A percentile compares a stretch with the other conserved stretches of the same genome.
Conservation (phyloP, 78 protist species). For the Pigoraptor vietnamica region DNA sequence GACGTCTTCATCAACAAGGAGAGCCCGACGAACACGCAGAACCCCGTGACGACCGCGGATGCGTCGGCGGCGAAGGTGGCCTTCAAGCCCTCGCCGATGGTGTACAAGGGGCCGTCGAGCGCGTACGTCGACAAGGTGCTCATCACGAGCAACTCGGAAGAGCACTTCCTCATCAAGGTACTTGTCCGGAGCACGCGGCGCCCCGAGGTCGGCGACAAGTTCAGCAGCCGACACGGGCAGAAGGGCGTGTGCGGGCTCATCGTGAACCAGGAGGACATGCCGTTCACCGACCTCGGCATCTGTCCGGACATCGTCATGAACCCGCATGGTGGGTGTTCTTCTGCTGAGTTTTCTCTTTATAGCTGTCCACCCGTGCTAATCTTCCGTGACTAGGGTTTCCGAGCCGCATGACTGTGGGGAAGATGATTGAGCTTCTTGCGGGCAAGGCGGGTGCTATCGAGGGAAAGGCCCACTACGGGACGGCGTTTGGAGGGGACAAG, state of each 20-base stretch:
- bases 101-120: not conserved
- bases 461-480: slow-evolving; percentile 59
- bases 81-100: not conserved
- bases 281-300: slow-evolving; percentile 93
- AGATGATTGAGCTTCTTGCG: slow-evolving; percentile 92
- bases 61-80: not conserved
- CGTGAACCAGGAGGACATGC: slow-evolving; percentile 94
- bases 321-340: slow-evolving; percentile 93
- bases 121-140: slow-evolving; percentile 79
- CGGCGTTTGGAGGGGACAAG: slow-evolving; percentile 88
- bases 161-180: slow-evolving; percentile 68
- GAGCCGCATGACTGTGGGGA: slow-evolving; percentile 96
- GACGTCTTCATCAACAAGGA: slow-evolving; percentile 35
- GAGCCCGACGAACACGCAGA: slow-evolving; percentile 25
- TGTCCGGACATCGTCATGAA: slow-evolving; percentile 99
- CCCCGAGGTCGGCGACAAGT: slow-evolving; percentile 99
- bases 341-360: too few relatives aligned
- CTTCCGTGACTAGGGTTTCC: slow-evolving; percentile 25
- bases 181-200: slow-evolving; percentile 71
- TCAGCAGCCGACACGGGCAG: slow-evolving; percentile 98
- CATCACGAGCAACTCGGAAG: slow-evolving; percentile 72
- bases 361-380: slow-evolving; percentile 24
- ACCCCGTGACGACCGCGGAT: not conserved
- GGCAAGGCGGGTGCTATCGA: slow-evolving; percentile 88
- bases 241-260: slow-evolving; percentile 98